These are phyloP conservation scores for Cavenderia fasciculata DNA, from an alignment of 78 protist species.

Conservation along the genomic window DNA sequence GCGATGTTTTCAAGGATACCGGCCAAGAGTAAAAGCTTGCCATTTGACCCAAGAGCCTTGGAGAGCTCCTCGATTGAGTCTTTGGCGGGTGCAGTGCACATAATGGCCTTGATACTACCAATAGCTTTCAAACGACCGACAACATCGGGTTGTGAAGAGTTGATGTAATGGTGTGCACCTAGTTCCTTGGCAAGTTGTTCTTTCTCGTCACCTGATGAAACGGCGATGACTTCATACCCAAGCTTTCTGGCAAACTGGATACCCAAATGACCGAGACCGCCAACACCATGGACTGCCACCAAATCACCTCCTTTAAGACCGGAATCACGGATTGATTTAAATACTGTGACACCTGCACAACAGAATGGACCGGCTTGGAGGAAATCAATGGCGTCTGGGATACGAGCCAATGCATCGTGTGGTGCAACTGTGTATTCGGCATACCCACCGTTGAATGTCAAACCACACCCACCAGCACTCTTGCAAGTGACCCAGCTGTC, in stretches of 20 bases:
- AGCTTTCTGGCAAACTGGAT: conserved; percentile 71
- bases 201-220: conserved; percentile 2
- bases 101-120: conserved; percentile 13
- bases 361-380: conserved; percentile 66
- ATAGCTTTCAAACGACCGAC: conserved; percentile 3
- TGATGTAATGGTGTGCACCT: conserved; percentile 62
- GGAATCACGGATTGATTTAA: conserved; percentile 34
- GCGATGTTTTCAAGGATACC: background rate
- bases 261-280: conserved; percentile 87
- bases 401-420: background rate
- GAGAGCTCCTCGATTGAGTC: background rate
- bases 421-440: conserved; percentile 63
- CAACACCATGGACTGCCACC: conserved; percentile 79
- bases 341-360: conserved; percentile 86
- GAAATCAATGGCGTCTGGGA: conserved; percentile 55
- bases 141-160: conserved; percentile 42
- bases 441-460: conserved; percentile 69
- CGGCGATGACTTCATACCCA: conserved; percentile 67
- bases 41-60: background rate
- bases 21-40: conserved; percentile 12
- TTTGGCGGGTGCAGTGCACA: conserved; percentile 14
- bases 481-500: conserved; percentile 22
- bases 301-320: conserved; percentile 30
- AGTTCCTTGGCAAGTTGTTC: conserved; percentile 21
- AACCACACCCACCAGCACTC: conserved; percentile 19